Percentiles rank a stretch among this genome's conserved stretches.
Conservation (phyloP, 768 basidiomycete species). For the Podaxis sp. region DNA sequence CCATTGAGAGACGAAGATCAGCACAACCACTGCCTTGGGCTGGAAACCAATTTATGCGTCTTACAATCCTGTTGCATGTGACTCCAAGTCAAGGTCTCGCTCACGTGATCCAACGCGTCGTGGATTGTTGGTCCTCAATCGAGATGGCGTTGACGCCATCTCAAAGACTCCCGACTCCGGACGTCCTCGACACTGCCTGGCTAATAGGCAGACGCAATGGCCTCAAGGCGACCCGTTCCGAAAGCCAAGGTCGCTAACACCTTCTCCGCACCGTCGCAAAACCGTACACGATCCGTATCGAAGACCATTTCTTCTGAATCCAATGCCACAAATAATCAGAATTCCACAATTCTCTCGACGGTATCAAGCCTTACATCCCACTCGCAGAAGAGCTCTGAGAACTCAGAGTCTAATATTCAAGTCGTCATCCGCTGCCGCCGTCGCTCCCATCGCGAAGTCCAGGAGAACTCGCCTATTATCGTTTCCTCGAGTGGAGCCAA, state of each 20-base stretch:
- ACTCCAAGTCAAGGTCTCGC: background rate
- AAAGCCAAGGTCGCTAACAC: slow-evolving; percentile 33
- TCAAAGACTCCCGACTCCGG: background rate
- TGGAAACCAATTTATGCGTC: background rate
- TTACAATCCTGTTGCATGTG: background rate
- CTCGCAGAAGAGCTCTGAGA: slow-evolving; percentile 28
- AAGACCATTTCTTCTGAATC: background rate
- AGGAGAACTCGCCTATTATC: slow-evolving; percentile 85
- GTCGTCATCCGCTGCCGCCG: slow-evolving; percentile 89
- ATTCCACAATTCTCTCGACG: background rate
- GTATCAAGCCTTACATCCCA: slow-evolving; percentile 1
- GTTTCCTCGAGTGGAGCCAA: slow-evolving; percentile 74
- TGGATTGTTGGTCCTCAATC: slow-evolving; percentile 12
- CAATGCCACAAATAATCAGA: background rate
- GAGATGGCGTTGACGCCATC: background rate
- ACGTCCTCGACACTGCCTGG: slow-evolving; percentile 5
- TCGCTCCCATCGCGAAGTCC: slow-evolving; percentile 80
- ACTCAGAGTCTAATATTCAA: slow-evolving; percentile 80
- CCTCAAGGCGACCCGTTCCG: slow-evolving; percentile 54
- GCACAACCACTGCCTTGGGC: background rate
- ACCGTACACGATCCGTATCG: background rate
- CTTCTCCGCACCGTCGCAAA: slow-evolving; percentile 28
- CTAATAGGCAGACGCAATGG: slow-evolving; percentile 38
- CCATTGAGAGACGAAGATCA: slow-evolving; percentile 43
- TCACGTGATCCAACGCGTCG: slow-evolving; percentile 31